Evolutionary conservation across 1,284 basidiomycete species (phyloP).

Genomic region (Schizophyllum amplum): DNA sequence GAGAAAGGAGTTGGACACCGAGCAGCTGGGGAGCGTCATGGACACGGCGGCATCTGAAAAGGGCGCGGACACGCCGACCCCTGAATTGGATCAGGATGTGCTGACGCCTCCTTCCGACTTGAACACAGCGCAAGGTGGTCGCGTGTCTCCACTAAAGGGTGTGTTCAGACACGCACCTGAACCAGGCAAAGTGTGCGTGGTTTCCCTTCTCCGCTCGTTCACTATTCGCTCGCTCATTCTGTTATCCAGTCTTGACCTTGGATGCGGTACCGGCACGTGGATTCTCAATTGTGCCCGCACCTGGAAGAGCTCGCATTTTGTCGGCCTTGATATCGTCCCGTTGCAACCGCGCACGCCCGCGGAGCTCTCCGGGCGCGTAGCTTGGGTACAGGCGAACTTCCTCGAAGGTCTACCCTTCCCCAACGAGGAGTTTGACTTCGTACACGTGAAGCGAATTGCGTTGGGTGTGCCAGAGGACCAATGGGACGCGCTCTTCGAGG

Average conservation of each 20-base stretch:
- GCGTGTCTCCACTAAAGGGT: not conserved
- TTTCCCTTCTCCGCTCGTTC: constrained; percentile 4
- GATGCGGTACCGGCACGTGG: constrained; percentile 65
- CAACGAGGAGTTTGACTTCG: constrained; percentile 64
- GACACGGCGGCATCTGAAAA: too few species aligned
- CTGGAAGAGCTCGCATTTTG: constrained; percentile 40
- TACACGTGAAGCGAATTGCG: constrained; percentile 63
- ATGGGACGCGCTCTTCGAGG: constrained; percentile 62
- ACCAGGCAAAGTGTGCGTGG: constrained; percentile 52
- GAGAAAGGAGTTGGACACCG: too few species aligned
- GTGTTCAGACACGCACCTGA: not conserved
- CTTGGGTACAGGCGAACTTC: constrained; percentile 64
- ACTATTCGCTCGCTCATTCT: not conserved
- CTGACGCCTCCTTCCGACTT: too few species aligned
- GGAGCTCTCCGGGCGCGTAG: constrained; percentile 51
- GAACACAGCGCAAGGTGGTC: too few species aligned
- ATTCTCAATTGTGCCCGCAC: constrained; percentile 48
- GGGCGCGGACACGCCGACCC: not conserved
- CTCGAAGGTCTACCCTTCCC: constrained; percentile 60
- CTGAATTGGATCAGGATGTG: too few species aligned
- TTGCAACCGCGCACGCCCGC: constrained; percentile 54
- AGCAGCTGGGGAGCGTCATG: too few species aligned
- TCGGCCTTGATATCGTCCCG: constrained; percentile 63
- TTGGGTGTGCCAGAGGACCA: constrained; percentile 64
- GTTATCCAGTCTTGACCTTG: constrained; percentile 49